phyloP scores from a whole-genome alignment of 1,139 yeast species.

The Groenewaldozyma auringiensis region DNA sequence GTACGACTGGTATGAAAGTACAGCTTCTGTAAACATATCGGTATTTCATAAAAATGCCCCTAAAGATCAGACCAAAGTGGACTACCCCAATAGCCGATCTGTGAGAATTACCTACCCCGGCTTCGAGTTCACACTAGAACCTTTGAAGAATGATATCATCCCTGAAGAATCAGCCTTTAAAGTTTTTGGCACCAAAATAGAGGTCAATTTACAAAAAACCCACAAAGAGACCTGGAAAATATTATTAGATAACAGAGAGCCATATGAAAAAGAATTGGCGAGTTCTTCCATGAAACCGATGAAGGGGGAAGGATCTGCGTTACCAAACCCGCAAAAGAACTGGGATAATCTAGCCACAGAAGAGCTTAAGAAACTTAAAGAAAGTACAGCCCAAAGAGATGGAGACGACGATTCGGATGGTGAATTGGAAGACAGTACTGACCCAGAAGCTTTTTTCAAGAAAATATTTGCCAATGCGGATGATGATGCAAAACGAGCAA shows the following conservation, averaged over 20 bases:
- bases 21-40: slow-evolving; percentile 51
- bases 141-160: slow-evolving; percentile 47
- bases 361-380: slow-evolving; percentile 29
- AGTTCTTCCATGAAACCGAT: neutral
- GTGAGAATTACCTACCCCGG: slow-evolving; percentile 9
- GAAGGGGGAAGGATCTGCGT: slow-evolving; percentile 6
- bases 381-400: neutral
- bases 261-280: slow-evolving; percentile 36
- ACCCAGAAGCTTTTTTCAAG: slow-evolving; percentile 67
- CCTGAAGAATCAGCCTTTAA: slow-evolving; percentile 40
- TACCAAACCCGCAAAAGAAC: slow-evolving; percentile 34
- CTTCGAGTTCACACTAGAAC: slow-evolving; percentile 40
- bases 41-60: slow-evolving; percentile 65
- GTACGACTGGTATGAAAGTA: slow-evolving; percentile 76
- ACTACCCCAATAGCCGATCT: slow-evolving; percentile 27
- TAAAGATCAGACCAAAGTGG: slow-evolving; percentile 35
- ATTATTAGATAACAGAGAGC: neutral
- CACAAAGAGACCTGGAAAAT: slow-evolving; percentile 14
- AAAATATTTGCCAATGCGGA: slow-evolving; percentile 71
- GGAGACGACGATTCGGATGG: slow-evolving; percentile 41
- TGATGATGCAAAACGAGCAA: slow-evolving; percentile 83
- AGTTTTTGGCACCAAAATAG: slow-evolving; percentile 69
- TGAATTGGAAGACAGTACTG: slow-evolving; percentile 30
- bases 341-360: slow-evolving; percentile 61
- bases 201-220: slow-evolving; percentile 42